Conservation (phyloP, 352 stramenopile species). For the Globisporangium radiosum region DNA sequence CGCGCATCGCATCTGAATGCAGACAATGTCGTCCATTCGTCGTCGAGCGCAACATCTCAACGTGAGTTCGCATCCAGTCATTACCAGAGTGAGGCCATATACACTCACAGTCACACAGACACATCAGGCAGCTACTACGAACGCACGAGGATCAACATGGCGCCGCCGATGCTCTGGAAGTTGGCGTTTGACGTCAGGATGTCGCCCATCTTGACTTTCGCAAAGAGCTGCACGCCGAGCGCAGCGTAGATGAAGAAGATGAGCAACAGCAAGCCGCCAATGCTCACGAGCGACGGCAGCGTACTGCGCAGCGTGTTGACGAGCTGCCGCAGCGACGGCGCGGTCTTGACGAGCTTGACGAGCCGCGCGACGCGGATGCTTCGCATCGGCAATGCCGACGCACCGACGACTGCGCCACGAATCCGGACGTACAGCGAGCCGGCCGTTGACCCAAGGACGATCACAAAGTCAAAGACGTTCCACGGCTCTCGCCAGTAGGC, state of each 20-base stretch:
- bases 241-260: conserved; percentile 88
- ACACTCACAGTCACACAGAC: not conserved
- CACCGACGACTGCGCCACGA: conserved; percentile 19
- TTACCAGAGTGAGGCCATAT: not conserved
- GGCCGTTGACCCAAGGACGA: conserved; percentile 40
- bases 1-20: conserved; percentile 57
- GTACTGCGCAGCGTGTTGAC: conserved; percentile 80
- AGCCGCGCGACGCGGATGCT: conserved; percentile 76
- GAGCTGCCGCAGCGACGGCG: conserved; percentile 62
- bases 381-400: conserved; percentile 57
- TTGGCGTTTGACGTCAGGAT: conserved; percentile 69
- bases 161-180: conserved; percentile 70
- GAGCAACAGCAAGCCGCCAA: conserved; percentile 71
- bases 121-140: no score
- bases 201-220: conserved; percentile 45
- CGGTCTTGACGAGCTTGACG: conserved; percentile 61
- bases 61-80: not conserved
- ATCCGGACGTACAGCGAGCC: conserved; percentile 42
- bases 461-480: conserved; percentile 82
- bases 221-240: conserved; percentile 82
- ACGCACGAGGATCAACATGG: conserved; percentile 69
- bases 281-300: conserved; percentile 71
- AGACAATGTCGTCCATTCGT: not conserved
- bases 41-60: no score
- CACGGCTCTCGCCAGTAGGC: conserved; percentile 77